phyloP scores from a whole-genome alignment of 768 basidiomycete genomes.

The Termitomyces sp. region DNA sequence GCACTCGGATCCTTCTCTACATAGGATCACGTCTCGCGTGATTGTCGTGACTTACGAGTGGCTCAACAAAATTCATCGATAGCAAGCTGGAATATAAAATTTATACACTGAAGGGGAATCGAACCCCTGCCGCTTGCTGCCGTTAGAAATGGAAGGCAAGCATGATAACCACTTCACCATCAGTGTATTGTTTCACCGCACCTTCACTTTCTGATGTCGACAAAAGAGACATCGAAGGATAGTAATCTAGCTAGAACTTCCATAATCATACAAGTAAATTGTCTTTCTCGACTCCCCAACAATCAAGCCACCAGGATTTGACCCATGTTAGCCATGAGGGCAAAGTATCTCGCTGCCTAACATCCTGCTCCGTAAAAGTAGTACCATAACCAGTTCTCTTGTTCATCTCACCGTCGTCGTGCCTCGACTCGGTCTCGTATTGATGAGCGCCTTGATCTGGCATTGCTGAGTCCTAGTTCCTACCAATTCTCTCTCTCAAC shows the following conservation, averaged over 20 bases:
- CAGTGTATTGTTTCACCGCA: background rate
- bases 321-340: background rate
- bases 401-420: background rate
- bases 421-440: background rate
- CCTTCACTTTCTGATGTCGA: too few relatives aligned
- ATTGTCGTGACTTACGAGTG: too few relatives aligned
- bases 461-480: background rate
- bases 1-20: too few relatives aligned
- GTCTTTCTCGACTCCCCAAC: background rate
- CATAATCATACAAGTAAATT: background rate
- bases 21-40: too few relatives aligned
- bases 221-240: too few relatives aligned
- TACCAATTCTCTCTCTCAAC: background rate
- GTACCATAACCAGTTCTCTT: too few relatives aligned
- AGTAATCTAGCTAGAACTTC: too few relatives aligned
- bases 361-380: background rate
- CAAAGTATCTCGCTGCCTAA: background rate
- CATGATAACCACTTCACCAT: slow-evolving; percentile 68
- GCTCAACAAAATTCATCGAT: too few relatives aligned
- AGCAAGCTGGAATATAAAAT: too few relatives aligned
- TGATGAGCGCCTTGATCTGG: background rate
- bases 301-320: background rate
- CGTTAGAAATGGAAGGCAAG: slow-evolving; percentile 69
- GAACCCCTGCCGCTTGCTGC: slow-evolving; percentile 45
- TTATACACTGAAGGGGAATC: slow-evolving; percentile 41